Evolutionary conservation across 2,329 filamentous ascomycete species (phyloP), one percentile per base, ranked within the genome.

Genomic region (Fusarium sp.): DNA sequence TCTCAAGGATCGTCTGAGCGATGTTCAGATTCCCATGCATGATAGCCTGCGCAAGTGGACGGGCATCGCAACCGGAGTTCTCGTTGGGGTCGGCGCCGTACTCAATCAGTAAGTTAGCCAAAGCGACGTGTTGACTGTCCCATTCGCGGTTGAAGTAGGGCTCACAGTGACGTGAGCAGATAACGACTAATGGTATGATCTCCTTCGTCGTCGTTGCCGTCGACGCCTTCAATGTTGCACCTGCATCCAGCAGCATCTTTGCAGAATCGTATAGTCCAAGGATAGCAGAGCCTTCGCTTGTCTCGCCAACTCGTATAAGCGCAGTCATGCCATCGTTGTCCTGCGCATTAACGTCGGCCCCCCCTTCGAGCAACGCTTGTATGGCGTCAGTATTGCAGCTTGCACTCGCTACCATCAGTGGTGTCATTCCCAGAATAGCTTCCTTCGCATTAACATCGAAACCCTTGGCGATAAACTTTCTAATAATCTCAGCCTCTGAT

Each of bases 381-480:
- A 76, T 76, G 27, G 74, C 73, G 13, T 63, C 60, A 20, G 73
- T 59, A 44, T 76, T 76, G 52, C 74, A 76, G 58, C 65, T 75
- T 7, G 74, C 66, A 58, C 74, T 75, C 14, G 74, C 74, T 11
- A 76, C 71, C 74, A 76, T 76, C 34, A 76, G 52, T 2, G 74
- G 74, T 8, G 74, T 76, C 74, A 76, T 76, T n/a, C 74, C 74
- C 11, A 75, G 47, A 18, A 76, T 51, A 20, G 69, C 64, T 54
- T 76, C 74, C 20, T 69, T 62, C n/a, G 73, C 67, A 32, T 76
- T 65, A 14, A 76, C 71, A 30, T 75, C 72, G 7, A 76, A 75
- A 9, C 74, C 74, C 47, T 69, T 73, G 51, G 65, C 57, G 14
- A 76, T 63, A 18, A 76, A 73, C 6, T 75, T 76, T 37, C 63